Percentiles rank a stretch among this genome's conserved stretches.
Evolutionary conservation across 306 rosid species (phyloP).

Genomic region (Vachellia pachyceras): DNA sequence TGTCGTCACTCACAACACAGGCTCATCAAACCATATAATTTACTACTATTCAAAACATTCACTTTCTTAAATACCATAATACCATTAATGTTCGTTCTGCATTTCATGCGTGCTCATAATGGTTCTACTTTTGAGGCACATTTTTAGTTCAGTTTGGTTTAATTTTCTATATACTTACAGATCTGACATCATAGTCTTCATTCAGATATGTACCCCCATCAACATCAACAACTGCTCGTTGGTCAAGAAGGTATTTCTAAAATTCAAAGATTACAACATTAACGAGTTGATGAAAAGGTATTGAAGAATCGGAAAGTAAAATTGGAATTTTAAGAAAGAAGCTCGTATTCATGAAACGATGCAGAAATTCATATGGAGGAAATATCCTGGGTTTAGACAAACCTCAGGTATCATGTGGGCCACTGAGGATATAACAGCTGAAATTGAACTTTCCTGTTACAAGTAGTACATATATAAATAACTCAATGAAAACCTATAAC

Average conservation of each 20-base stretch:
- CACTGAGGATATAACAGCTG: conserved; percentile 75
- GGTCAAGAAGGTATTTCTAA: conserved; percentile 90
- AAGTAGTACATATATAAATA: conserved; percentile 22
- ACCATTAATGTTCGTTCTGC: neutral
- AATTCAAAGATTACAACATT: conserved; percentile 36
- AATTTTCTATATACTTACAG: conserved; percentile 60
- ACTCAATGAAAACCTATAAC: neutral
- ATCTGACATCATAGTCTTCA: conserved; percentile 90
- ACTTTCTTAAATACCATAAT: neutral
- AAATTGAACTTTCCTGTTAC: conserved; percentile 86
- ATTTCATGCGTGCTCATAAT: neutral
- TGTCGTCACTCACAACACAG: neutral
- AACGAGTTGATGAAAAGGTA: conserved; percentile 14
- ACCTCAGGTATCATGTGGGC: conserved; percentile 96
- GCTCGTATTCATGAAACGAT: neutral
- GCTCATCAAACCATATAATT: neutral
- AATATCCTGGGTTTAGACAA: conserved; percentile 40
- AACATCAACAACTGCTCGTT: conserved; percentile 74
- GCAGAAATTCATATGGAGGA: neutral
- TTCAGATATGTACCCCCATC: conserved; percentile 88
- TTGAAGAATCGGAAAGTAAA: conserved; percentile 20
- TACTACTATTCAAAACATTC: neutral
- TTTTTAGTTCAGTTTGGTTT: neutral
- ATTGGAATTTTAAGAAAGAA: conserved; percentile 18
- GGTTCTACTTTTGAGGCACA: neutral